Base-by-base conservation (phyloP, 176 grass and related monocot species). In the Musa beccarii region DNA sequence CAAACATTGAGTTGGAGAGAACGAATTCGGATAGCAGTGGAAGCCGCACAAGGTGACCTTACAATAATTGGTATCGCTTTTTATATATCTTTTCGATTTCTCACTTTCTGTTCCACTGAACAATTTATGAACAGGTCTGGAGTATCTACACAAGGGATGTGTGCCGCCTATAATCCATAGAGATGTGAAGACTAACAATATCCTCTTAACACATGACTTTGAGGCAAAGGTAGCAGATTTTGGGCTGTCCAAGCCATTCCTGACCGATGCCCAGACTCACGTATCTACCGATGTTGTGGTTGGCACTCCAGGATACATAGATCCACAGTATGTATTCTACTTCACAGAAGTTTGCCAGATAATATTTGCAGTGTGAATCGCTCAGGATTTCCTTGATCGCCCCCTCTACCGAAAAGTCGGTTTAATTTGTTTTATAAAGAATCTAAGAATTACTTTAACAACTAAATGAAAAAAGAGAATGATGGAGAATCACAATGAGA, bases 161-260 rank as follows among this genome's bases (percentile, higher is more conserved):
- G 22, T 22, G 22, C 22, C 22, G 22, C 22, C 22, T 22, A 22
- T 22, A 22, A 22, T 22, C 22, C 22, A 22, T 22, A 22, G 22
- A 0, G 22, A 22, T 22, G 22, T 22, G 22, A 22, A 22, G 22
- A 22, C 22, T 22, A 22, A 22, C 22, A 22, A 22, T 22, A 22
- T 22, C 22, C 22, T 22, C 22, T 22, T 22, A 22, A 22, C 22
- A 50, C 19, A 34, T 3, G 56, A 19, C 19, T 52, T 78, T 2
- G 64, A 68, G 51, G 76, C 76, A 8, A 78, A 78, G 63, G 43
- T 78, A 29, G 76, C 52, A 13, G 52, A 78, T 49, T 78, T 78
- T 68, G 76, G 76, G 15, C 15, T 78, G 64, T 78, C 76, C 15
- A 78, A 78, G 76, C 22, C 76, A 29, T 54, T 66, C 51, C 49